Evolutionary conservation across 2,329 filamentous ascomycete genomes (phyloP).

Genomic region (Monilinia fructigena): DNA sequence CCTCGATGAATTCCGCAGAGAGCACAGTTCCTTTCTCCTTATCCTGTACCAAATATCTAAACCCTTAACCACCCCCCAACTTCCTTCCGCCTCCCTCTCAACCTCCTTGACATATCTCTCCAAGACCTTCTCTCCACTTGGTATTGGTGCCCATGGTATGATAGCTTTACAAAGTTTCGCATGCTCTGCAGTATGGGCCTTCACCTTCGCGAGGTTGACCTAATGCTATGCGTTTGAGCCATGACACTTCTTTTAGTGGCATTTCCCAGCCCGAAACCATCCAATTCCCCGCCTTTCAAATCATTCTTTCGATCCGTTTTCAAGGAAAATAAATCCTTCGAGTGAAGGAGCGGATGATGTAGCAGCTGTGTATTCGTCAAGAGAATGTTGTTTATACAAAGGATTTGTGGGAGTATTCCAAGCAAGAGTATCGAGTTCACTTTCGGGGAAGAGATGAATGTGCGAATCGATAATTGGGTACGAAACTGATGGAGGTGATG

Average conservation of each 20-base stretch:
- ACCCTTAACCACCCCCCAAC: slow-evolving; percentile 68
- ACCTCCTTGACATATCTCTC: slow-evolving; percentile 63
- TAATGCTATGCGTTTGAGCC: slow-evolving; percentile 63
- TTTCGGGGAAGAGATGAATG: slow-evolving; percentile 79
- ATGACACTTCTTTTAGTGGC: slow-evolving; percentile 70
- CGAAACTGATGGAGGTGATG: slow-evolving; percentile 5
- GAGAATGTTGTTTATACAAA: slow-evolving; percentile 45
- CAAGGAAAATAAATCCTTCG: slow-evolving; percentile 76
- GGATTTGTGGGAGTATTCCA: slow-evolving; percentile 63
- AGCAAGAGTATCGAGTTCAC: slow-evolving; percentile 63
- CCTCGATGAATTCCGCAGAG: slow-evolving; percentile 60
- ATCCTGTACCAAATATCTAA: slow-evolving; percentile 80
- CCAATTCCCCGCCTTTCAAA: slow-evolving; percentile 47
- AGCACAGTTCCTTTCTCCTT: slow-evolving; percentile 67
- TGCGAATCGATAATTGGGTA: slow-evolving; percentile 79
- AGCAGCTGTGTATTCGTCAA: slow-evolving; percentile 36
- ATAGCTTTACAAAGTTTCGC: slow-evolving; percentile 63
- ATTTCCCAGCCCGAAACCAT: slow-evolving; percentile 60
- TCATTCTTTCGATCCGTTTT: slow-evolving; percentile 73
- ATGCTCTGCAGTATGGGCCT: slow-evolving; percentile 55
- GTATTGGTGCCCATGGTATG: slow-evolving; percentile 83
- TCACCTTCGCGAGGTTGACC: slow-evolving; percentile 57
- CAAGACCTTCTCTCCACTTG: slow-evolving; percentile 60
- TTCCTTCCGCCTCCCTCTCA: slow-evolving; percentile 58
- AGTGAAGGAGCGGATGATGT: slow-evolving; percentile 45